Evolutionary conservation across 2,329 filamentous ascomycete species (phyloP).

Genomic region (Colletotrichum ledebouriae): DNA sequence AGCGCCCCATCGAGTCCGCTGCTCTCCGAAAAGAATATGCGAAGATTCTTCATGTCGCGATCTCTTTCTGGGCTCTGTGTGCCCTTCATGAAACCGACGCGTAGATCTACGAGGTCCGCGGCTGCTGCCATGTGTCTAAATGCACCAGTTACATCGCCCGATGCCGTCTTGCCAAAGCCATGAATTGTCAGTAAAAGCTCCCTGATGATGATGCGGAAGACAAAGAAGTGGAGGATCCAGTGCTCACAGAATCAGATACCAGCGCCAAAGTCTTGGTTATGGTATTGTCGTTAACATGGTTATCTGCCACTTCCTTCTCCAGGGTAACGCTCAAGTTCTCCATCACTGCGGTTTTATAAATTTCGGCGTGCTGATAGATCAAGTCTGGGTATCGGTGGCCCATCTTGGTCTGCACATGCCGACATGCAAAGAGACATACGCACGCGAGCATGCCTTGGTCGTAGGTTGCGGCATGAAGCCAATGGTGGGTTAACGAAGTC

Average conservation of each 20-base stretch:
- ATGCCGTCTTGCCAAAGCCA: conserved; percentile 5
- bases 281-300: conserved; percentile 41
- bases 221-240: neutral
- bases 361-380: conserved; percentile 26
- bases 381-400: conserved; percentile 3
- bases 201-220: neutral
- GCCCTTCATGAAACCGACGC: neutral
- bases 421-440: conserved; percentile 43
- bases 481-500: conserved; percentile 34
- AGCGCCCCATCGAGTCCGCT: neutral
- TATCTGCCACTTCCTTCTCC: conserved; percentile 21
- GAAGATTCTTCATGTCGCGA: neutral
- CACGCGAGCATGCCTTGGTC: conserved; percentile 45
- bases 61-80: neutral
- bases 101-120: conserved; percentile 12
- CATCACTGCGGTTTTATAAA: conserved; percentile 43
- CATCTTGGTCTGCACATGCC: conserved; percentile 36
- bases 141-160: conserved; percentile 9
- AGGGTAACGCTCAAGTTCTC: conserved; percentile 33
- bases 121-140: conserved; percentile 17
- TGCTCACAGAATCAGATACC: conserved; percentile 40
- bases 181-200: neutral
- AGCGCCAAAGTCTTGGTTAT: conserved; percentile 44
- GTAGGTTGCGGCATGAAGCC: conserved; percentile 42
- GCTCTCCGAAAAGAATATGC: conserved; percentile 10